These are phyloP conservation scores for Hypericum androsaemum DNA, from an alignment of 345 rosid genomes.

Conservation along the genomic window DNA sequence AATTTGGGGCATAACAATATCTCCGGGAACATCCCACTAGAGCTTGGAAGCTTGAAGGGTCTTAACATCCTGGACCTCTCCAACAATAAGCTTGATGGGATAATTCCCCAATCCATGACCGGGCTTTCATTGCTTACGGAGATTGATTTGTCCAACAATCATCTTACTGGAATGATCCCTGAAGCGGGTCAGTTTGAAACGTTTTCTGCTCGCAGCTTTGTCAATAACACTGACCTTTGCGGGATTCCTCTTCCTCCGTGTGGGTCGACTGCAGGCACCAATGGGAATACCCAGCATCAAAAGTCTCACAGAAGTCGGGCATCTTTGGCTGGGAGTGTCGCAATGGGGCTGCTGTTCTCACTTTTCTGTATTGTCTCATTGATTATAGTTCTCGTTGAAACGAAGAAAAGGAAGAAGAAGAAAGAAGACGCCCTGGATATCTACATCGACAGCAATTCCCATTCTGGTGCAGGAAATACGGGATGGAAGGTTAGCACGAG, in stretches of 20 bases:
- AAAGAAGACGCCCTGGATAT: constrained; percentile 49
- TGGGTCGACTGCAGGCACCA: constrained; percentile 13
- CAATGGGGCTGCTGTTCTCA: constrained; percentile 76
- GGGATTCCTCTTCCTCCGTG: constrained; percentile 73
- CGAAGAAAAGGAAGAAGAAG: constrained; percentile 61
- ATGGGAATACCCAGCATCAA: constrained; percentile 30
- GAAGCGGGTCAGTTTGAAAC: constrained; percentile 74
- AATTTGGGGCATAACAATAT: constrained; percentile 69
- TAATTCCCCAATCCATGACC: constrained; percentile 59
- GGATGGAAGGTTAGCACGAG: constrained; percentile 65
- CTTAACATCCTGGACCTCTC: constrained; percentile 86
- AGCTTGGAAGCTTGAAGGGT: constrained; percentile 54
- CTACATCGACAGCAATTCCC: constrained; percentile 50
- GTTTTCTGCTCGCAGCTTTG: constrained; percentile 45
- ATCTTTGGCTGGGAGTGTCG: constrained; percentile 64
- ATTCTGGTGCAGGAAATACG: constrained; percentile 56
- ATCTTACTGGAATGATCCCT: constrained; percentile 65
- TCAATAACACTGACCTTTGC: constrained; percentile 77
- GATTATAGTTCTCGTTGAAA: constrained; percentile 52
- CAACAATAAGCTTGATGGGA: constrained; percentile 50
- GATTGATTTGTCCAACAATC: constrained; percentile 64
- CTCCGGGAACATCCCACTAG: constrained; percentile 62
- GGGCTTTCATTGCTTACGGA: constrained; percentile 47
- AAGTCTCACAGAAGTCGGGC: constrained; percentile 43
- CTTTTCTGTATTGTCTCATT: constrained; percentile 61